Percentiles rank a stretch among this genome's conserved stretches.
Conservation (phyloP, 179 eudicot species). For the Spergularia azorica region DNA sequence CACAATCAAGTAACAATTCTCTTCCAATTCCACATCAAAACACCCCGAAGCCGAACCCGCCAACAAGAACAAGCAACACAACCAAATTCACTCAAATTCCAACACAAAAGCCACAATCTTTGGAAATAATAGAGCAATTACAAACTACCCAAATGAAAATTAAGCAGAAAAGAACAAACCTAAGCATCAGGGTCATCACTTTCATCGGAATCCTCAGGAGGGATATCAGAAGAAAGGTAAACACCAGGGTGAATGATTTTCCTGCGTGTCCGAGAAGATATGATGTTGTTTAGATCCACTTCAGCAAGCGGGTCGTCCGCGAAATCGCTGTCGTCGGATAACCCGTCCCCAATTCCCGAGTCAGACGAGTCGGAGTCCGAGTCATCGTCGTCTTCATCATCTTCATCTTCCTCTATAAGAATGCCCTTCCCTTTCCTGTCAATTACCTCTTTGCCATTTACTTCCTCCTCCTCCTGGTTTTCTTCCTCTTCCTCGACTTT, state of each 20-base stretch:
- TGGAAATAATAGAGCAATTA: neutral
- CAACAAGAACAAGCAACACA: neutral
- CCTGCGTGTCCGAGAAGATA: slow-evolving; percentile 83
- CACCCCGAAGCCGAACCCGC: neutral
- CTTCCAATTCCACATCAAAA: no score
- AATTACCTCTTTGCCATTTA: slow-evolving; percentile 39
- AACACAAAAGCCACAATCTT: neutral
- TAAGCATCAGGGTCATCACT: slow-evolving; percentile 45
- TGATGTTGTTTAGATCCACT: slow-evolving; percentile 89
- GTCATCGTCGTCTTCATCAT: slow-evolving; percentile 17
- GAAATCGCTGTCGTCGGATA: slow-evolving; percentile 51
- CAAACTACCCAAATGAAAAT: slow-evolving; percentile 6
- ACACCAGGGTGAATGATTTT: slow-evolving; percentile 44
- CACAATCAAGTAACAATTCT: neutral
- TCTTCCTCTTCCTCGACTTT: slow-evolving; percentile 27
- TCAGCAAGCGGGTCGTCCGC: slow-evolving; percentile 89
- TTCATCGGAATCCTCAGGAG: slow-evolving; percentile 31
- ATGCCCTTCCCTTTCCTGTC: slow-evolving; percentile 72
- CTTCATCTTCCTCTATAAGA: slow-evolving; percentile 46
- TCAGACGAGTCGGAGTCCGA: slow-evolving; percentile 23
- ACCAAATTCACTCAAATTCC: neutral
- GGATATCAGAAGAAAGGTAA: slow-evolving; percentile 39
- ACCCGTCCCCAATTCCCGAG: slow-evolving; percentile 36
- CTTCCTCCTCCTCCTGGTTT: slow-evolving; percentile 15
- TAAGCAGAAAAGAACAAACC: neutral